phyloP scores from a whole-genome alignment of 192 early-diverging fungal genomes.

The Anaeromyces robustus region DNA sequence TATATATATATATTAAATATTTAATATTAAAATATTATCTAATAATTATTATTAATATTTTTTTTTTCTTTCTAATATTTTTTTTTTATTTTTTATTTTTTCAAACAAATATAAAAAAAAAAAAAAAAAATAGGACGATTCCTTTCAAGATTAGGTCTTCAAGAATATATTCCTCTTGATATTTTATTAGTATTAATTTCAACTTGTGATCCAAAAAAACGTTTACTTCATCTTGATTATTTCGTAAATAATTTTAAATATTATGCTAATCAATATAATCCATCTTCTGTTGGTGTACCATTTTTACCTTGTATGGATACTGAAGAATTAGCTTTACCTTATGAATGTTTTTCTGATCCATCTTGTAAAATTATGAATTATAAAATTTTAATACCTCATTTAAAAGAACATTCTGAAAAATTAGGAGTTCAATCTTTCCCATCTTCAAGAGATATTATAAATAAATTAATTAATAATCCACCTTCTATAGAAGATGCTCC shows the following conservation, averaged over 20 bases:
- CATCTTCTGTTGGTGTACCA: constrained; percentile 15
- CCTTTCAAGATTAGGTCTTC: background rate
- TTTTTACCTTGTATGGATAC: constrained; percentile 43
- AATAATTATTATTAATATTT: too few species aligned
- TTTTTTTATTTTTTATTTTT: background rate
- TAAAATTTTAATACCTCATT: constrained; percentile 33
- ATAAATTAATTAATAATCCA: constrained; percentile 14
- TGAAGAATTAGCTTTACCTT: constrained; percentile 28
- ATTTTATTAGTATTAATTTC: background rate
- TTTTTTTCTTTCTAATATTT: too few species aligned
- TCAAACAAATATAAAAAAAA: too few species aligned
- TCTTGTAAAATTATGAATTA: constrained; percentile 48
- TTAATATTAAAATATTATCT: too few species aligned
- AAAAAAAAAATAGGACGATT: background rate
- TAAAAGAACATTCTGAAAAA: constrained; percentile 29
- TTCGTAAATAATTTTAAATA: constrained; percentile 51
- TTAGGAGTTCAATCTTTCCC: constrained; percentile 54
- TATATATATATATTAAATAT: too few species aligned
- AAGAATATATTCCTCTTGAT: background rate
- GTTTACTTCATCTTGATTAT: constrained; percentile 40
- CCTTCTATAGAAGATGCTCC: constrained; percentile 20
- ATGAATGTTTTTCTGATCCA: constrained; percentile 45
- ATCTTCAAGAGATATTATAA: constrained; percentile 11
- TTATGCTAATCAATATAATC: constrained; percentile 36
- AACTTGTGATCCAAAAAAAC: constrained; percentile 2